Evolutionary conservation across 306 rosid genomes (phyloP), one percentile per base, ranked within the genome.

Genomic region (Datisca glomerata): DNA sequence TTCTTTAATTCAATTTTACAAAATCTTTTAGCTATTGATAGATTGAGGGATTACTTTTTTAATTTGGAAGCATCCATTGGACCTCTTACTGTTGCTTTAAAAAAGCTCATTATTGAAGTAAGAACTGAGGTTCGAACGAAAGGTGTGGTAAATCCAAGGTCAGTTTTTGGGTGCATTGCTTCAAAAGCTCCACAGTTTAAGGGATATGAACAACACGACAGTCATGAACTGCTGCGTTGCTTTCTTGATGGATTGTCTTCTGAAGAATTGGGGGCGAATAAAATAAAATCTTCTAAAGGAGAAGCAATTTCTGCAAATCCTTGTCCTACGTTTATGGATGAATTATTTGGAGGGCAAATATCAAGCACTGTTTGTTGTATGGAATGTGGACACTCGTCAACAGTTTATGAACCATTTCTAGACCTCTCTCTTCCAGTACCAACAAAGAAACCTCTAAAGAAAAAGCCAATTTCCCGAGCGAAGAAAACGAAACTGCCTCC

Each of bases 391-490:
- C 79, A 84, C 68, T 72, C 78, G 50, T 91, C 98, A 43, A 75
- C 84, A 9, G 85, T 91, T 45, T 78, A 80, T 13, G 98, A 91
- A 46, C 93, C 98, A 18, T 84, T 78, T 61, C 56, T 91, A 55
- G 96, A 91, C 72, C 81, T 91, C 29, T 91, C 98, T 32, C 65
- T 91, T 41, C 74, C 98, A 4, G 92, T 91, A 59, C 98, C 98
- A 45, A 80, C 86, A 45, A 91, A 68, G 62, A 84, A 73, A 45
- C 64, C 86, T 57, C 79, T 68, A 34, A 43, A 79, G 41, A 68
- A 67, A 55, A 76, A 79, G 68, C 70, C 55, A 50, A 61, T 44
- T 17, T 37, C 80, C 25, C 78, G 73, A 44, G 52, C 64, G 57
- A 91, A 69, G 64, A 91, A 80, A 44, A 19, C 70, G 15, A 89